Evolutionary conservation across 768 basidiomycete species (phyloP), one percentile per base, ranked within the genome.

Genomic region (Epithele typhae): DNA sequence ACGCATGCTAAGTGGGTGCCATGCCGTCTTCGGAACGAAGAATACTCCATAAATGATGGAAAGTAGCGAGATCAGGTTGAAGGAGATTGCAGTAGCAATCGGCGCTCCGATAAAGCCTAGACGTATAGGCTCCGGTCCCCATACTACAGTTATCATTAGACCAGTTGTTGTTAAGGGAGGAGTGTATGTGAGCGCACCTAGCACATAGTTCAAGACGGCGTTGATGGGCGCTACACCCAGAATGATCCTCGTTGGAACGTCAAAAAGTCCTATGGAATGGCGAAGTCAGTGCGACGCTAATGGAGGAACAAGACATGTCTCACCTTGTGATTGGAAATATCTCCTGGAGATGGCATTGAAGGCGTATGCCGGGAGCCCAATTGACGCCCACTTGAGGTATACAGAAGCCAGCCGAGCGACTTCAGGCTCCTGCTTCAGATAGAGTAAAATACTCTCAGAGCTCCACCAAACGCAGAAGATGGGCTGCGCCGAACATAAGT

Each of bases 61-160:
- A 45, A 76, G 60, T 36, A 78, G 43, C 0, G 81, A 72, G 35
- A 92, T 83, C n/a, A 95, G 72, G 62, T 94, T 95, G 68, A 93
- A 90, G 12, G 87, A 88, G 35, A 94, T 74, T 0, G 87, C 82
- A 2, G 92, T 92, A 1, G 94, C 87, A 17, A 97, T 73, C 0
- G 95, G 95, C 3, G 93, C 95, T 12, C 95, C 95, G 42, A 88
- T 80, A 66, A 90, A 99, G 1, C 94, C 94, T 3, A 97, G 71
- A 12, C 87, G 74, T 46, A 96, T 68, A 4, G 79, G 70, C 27
- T 77, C 69, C 0, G 92, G 92, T 1, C 92, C 92, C 91, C 90
- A 92, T 0, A 93, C 89, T 67, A 22, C 75, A 42, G 24, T 8
- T 14, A 9, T 9, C 7, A n/a, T 8, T 36, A 36, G 7, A 17